These are phyloP conservation scores for Ganoderma lucidum DNA, from an alignment of 1,284 basidiomycete genomes.

Conservation along the genomic window DNA sequence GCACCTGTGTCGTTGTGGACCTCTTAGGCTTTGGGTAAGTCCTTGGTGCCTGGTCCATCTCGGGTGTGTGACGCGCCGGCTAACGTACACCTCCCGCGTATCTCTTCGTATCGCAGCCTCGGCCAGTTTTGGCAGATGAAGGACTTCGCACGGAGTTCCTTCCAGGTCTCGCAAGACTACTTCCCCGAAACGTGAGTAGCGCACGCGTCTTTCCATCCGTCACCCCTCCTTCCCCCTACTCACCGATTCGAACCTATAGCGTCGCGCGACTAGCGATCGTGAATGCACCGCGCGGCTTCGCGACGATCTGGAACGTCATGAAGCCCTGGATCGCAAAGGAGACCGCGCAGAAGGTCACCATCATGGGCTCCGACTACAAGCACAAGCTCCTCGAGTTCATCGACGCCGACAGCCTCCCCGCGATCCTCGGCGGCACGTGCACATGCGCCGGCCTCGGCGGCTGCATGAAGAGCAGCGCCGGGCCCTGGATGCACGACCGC, in stretches of 20 bases:
- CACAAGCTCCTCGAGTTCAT: conserved; percentile 61
- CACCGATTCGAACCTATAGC: conserved; percentile 39
- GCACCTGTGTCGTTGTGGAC: conserved; percentile 70
- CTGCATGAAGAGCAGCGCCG: conserved; percentile 66
- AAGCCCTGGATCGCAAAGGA: conserved; percentile 78
- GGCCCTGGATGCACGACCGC: conserved; percentile 74
- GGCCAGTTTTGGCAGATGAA: conserved; percentile 80
- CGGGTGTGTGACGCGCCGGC: not conserved
- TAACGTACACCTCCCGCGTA: not conserved
- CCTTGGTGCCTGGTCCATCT: conserved; percentile 2
- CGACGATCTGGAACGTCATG: conserved; percentile 72
- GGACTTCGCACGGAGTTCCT: conserved; percentile 60
- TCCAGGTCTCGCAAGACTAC: conserved; percentile 80
- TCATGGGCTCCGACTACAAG: conserved; percentile 66
- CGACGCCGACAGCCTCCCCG: conserved; percentile 60
- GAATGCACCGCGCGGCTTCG: conserved; percentile 75
- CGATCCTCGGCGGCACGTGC: conserved; percentile 56
- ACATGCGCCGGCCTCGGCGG: conserved; percentile 62
- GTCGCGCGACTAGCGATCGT: conserved; percentile 76
- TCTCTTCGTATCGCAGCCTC: conserved; percentile 49
- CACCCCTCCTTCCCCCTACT: not conserved
- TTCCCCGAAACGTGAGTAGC: conserved; percentile 72
- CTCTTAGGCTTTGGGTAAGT: conserved; percentile 71
- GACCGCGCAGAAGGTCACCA: conserved; percentile 69
- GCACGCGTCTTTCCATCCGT: not conserved